A percentile compares a stretch with the other conserved stretches of the same genome.
Evolutionary conservation across 2,329 filamentous ascomycete species (phyloP).

Genomic region (Lasiodiplodia gonubiensis): DNA sequence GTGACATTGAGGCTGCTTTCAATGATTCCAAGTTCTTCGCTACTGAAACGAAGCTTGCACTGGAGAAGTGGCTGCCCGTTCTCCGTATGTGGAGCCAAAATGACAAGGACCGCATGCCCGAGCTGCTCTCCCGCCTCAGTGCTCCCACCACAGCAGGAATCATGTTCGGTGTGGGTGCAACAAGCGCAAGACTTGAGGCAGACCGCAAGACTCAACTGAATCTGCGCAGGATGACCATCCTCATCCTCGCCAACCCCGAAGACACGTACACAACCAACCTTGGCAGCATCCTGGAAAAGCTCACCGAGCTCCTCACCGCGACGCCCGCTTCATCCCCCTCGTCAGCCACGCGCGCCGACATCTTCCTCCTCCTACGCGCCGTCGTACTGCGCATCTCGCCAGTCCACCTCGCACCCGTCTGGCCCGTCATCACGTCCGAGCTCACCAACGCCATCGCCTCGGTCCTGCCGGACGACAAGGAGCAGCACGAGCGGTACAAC

Average conservation of each 20-base stretch:
- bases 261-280: slow-evolving; percentile 84
- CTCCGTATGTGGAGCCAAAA: slow-evolving; percentile 81
- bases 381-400: slow-evolving; percentile 79
- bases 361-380: slow-evolving; percentile 86
- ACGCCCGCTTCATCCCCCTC: slow-evolving; percentile 90
- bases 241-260: slow-evolving; percentile 76
- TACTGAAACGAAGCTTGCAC: slow-evolving; percentile 68
- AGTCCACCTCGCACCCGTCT: slow-evolving; percentile 80
- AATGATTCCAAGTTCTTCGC: slow-evolving; percentile 87
- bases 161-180: slow-evolving; percentile 97
- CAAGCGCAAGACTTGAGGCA: slow-evolving; percentile 90
- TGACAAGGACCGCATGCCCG: slow-evolving; percentile 87
- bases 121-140: slow-evolving; percentile 77
- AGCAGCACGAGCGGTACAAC: slow-evolving; percentile 75
- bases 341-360: slow-evolving; percentile 83
- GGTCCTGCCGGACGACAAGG: slow-evolving; percentile 60
- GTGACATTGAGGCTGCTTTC: slow-evolving; percentile 89
- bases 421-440: slow-evolving; percentile 89
- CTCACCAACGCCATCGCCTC: slow-evolving; percentile 80
- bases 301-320: slow-evolving; percentile 84
- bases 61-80: slow-evolving; percentile 79
- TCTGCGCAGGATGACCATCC: slow-evolving; percentile 77
- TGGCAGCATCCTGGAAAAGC: slow-evolving; percentile 74
- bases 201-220: slow-evolving; percentile 92
- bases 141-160: slow-evolving; percentile 92